A percentile compares a stretch with the other conserved stretches of the same genome.
Evolutionary conservation across 2,329 filamentous ascomycete genomes (phyloP).

Genomic region (Beauveria medogensis): DNA sequence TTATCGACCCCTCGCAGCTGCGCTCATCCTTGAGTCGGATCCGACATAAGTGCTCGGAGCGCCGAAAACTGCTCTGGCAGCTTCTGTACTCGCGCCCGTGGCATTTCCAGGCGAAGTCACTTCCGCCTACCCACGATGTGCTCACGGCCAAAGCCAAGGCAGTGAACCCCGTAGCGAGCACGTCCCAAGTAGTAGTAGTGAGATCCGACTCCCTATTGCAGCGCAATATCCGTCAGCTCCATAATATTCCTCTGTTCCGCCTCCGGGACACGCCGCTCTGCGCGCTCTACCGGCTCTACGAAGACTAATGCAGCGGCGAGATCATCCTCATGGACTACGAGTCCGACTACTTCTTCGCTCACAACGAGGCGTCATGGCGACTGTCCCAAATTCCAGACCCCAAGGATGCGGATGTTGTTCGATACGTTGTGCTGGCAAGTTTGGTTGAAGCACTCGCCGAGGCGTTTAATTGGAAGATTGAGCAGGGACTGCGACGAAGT

Average conservation of each 20-base stretch:
- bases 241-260: not conserved
- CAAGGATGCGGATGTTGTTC: not conserved
- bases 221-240: constrained; percentile 4
- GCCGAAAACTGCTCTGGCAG: constrained; percentile 5
- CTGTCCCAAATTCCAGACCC: not conserved
- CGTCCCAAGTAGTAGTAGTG: not conserved
- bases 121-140: not conserved
- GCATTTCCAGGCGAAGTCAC: not conserved
- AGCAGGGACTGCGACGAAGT: not conserved
- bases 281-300: not conserved
- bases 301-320: not conserved
- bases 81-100: constrained; percentile 2
- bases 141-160: not conserved
- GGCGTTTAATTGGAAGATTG: not conserved
- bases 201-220: not conserved
- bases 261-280: not conserved
- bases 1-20: not conserved
- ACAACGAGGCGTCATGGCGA: not conserved
- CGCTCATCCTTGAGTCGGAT: not conserved
- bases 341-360: not conserved
- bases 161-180: not conserved
- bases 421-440: not conserved
- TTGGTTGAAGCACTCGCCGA: not conserved
- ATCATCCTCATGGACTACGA: not conserved
- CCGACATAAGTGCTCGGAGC: not conserved